Conservation (phyloP, 2,329 filamentous ascomycete species). For the Aspergillus thermomutatus region DNA sequence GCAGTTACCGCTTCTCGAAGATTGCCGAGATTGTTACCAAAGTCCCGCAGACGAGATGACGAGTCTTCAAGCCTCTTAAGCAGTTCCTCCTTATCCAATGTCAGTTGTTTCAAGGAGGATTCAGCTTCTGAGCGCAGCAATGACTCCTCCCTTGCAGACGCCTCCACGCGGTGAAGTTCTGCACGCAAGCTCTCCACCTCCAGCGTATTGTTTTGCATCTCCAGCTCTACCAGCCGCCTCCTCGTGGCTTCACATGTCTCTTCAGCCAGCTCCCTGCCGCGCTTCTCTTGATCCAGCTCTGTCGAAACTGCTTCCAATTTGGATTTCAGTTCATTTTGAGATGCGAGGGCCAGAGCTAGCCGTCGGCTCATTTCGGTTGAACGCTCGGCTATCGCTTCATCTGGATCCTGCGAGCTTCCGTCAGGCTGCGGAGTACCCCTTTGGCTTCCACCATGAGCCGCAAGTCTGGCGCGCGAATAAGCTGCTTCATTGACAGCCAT, state of each 20-base stretch:
- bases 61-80: slow-evolving; percentile 65
- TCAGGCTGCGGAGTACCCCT: slow-evolving; percentile 54
- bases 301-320: slow-evolving; percentile 65
- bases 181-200: slow-evolving; percentile 83
- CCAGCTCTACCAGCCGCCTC: slow-evolving; percentile 77
- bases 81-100: slow-evolving; percentile 81
- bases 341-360: slow-evolving; percentile 73
- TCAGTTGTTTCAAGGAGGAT: slow-evolving; percentile 69
- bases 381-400: slow-evolving; percentile 58
- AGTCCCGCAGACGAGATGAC: slow-evolving; percentile 64
- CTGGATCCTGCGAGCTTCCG: slow-evolving; percentile 52
- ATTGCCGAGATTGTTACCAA: slow-evolving; percentile 67
- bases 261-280: slow-evolving; percentile 78
- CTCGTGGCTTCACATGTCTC: slow-evolving; percentile 81
- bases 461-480: slow-evolving; percentile 89
- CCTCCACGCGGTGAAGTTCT: slow-evolving; percentile 77
- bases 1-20: slow-evolving; percentile 75
- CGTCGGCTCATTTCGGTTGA: slow-evolving; percentile 74
- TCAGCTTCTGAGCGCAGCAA: slow-evolving; percentile 74
- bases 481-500: slow-evolving; percentile 91
- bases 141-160: slow-evolving; percentile 74
- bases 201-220: slow-evolving; percentile 75
- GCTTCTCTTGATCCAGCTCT: slow-evolving; percentile 78
- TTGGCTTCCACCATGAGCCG: slow-evolving; percentile 71
- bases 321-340: slow-evolving; percentile 77